Evolutionary conservation across 2,329 filamentous ascomycete genomes (phyloP).

Genomic region (Kalmusia sp.): DNA sequence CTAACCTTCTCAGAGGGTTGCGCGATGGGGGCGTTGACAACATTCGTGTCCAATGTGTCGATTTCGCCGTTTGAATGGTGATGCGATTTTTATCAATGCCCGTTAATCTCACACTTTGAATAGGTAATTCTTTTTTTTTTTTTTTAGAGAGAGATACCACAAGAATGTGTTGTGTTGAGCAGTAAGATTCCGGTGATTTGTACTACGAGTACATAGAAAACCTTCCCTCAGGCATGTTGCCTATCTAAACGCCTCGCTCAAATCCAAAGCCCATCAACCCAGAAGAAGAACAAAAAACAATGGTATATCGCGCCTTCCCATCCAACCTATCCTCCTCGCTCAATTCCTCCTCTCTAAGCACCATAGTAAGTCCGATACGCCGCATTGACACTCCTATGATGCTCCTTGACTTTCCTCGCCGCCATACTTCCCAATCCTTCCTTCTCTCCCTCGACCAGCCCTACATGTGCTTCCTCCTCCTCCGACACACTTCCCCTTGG

Average conservation of each 20-base stretch:
- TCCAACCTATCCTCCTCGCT: background rate
- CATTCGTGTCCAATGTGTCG: too few species aligned
- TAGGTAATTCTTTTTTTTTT: background rate
- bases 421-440: background rate
- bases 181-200: too few species aligned
- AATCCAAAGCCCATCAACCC: background rate
- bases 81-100: too few species aligned
- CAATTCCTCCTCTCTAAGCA: background rate
- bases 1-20: too few species aligned
- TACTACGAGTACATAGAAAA: too few species aligned
- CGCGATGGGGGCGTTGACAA: too few species aligned
- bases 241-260: background rate
- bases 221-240: too few species aligned
- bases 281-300: background rate
- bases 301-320: background rate
- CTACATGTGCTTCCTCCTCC: background rate
- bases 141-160: too few species aligned
- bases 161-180: too few species aligned
- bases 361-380: constrained; percentile 3
- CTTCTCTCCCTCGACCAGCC: background rate
- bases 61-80: too few species aligned
- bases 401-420: background rate
- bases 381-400: constrained; percentile 3
- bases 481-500: background rate
- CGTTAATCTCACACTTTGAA: too few species aligned